Evolutionary conservation across 805 yeast genomes (phyloP), one percentile per base, ranked within the genome.

Genomic region (Candida ipomoeae): DNA sequence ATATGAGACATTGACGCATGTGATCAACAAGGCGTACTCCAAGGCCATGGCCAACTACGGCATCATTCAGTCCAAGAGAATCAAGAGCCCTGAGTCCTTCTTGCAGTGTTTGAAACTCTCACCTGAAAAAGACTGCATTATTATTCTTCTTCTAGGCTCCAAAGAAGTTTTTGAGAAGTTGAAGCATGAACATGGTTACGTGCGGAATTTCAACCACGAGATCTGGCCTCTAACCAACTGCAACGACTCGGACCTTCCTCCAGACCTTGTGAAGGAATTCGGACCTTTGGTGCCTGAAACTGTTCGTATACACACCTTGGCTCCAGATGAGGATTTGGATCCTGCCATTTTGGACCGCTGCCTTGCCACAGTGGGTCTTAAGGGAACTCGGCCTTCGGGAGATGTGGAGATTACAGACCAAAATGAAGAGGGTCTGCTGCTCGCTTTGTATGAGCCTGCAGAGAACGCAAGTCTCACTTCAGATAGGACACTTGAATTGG

Each of bases 21-120:
- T 77, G n/a, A 62, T 82, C 50, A 82, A 82, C 59, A 67, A 70
- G 48, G 81, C 81, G 1, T 82, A 81, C 60, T 66, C 74, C 52
- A 77, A 74, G 51, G 77, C 79, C 8, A 64, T 77, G 49, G 70
- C 52, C 60, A 71, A 70, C 54, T 82, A 66, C 56, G 67, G 70
- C 1, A 59, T 78, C 6, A 70, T 82, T 17, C 53, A 56, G 14
- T 64, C 77, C 0, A 64, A 71, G 5, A 66, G 87, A 48, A 66
- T 82, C 26, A 69, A 71, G 43, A 26, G 56, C 29, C 49, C 56
- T 1, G 54, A 53, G 0, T 26, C 54, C 0, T 57, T 69, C 23
- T 37, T 60, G 29, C 40, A 51, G 2, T 73, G 70, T 51, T 53
- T 75, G 14, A 60, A 58, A 1, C 54, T 74, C 7, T 49, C 54